A percentile compares a stretch with the other conserved stretches of the same genome.
Evolutionary conservation across 2,329 filamentous ascomycete species (phyloP).

Genomic region (Alternaria arbusti): DNA sequence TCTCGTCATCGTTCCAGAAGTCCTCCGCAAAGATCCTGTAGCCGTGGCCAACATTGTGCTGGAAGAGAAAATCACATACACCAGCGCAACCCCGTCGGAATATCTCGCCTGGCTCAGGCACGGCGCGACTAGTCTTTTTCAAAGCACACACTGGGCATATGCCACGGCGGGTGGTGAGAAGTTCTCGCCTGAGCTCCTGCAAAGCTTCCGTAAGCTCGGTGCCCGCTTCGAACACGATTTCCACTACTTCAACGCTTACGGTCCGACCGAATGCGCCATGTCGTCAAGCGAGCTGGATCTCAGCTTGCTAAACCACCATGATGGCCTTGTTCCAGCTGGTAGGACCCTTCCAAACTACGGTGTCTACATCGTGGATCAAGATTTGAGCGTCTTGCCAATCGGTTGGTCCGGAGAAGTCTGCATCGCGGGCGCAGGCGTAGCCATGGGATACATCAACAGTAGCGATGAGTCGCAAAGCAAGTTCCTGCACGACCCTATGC

Average conservation of each 20-base stretch:
- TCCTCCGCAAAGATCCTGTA: conserved; percentile 43
- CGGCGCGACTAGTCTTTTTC: conserved; percentile 18
- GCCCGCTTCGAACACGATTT: neutral
- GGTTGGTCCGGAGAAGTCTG: conserved; percentile 52
- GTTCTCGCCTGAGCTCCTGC: neutral
- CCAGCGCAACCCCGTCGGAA: conserved; percentile 52
- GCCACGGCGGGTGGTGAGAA: conserved; percentile 36
- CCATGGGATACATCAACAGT: conserved; percentile 38
- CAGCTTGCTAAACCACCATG: neutral
- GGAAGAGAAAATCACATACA: conserved; percentile 47
- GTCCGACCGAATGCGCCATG: conserved; percentile 19
- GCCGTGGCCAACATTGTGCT: conserved; percentile 47
- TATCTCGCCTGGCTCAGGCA: conserved; percentile 37
- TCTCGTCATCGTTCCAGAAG: conserved; percentile 44
- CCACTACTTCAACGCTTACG: conserved; percentile 19
- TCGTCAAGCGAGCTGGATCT: neutral
- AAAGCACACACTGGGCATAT: conserved; percentile 30
- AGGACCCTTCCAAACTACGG: neutral
- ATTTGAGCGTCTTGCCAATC: conserved; percentile 45
- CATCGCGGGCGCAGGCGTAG: conserved; percentile 50
- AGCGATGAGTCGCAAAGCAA: conserved; percentile 15
- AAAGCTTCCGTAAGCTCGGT: conserved; percentile 4
- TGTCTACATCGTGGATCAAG: conserved; percentile 51
- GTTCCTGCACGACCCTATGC: conserved; percentile 4
- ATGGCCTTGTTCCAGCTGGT: neutral